These are phyloP conservation scores for Jatropha curcas DNA, from an alignment of 345 rosid species.

Conservation along the genomic window DNA sequence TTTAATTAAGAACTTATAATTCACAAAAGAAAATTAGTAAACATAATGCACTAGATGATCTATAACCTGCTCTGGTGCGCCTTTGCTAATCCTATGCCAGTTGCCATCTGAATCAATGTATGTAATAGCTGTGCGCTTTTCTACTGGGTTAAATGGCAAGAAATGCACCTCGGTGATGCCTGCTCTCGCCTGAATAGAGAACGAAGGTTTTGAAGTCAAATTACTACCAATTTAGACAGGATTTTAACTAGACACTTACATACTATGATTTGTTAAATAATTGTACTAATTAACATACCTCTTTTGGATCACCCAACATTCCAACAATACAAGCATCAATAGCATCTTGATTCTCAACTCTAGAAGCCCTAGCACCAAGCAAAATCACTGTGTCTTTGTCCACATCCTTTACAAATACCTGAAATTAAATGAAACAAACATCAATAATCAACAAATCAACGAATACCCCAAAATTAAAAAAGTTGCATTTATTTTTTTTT, in stretches of 20 bases:
- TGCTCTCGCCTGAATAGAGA: constrained; percentile 57
- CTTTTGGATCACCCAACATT: constrained; percentile 57
- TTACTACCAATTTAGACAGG: not conserved
- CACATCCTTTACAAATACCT: constrained; percentile 57
- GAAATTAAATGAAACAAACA: constrained; percentile 8
- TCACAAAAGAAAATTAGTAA: not conserved
- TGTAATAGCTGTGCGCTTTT: constrained; percentile 85
- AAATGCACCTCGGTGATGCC: constrained; percentile 76
- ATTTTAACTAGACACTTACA: too few relatives aligned
- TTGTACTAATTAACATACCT: constrained; percentile 44
- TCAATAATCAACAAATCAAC: not conserved
- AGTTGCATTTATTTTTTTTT: not conserved
- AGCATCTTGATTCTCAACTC: constrained; percentile 86
- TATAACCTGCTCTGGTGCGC: constrained; percentile 79
- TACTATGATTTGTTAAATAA: too few relatives aligned
- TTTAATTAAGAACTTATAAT: not conserved
- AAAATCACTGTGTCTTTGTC: constrained; percentile 62
- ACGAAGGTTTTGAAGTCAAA: not conserved
- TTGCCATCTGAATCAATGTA: constrained; percentile 58
- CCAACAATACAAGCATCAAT: constrained; percentile 66
- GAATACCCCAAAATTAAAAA: not conserved
- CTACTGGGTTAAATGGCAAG: constrained; percentile 86
- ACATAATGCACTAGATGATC: not conserved
- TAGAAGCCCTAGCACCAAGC: constrained; percentile 75
- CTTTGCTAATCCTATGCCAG: constrained; percentile 86